Base-by-base conservation (phyloP, 805 yeast genomes). In the Alloascoidea africana region DNA sequence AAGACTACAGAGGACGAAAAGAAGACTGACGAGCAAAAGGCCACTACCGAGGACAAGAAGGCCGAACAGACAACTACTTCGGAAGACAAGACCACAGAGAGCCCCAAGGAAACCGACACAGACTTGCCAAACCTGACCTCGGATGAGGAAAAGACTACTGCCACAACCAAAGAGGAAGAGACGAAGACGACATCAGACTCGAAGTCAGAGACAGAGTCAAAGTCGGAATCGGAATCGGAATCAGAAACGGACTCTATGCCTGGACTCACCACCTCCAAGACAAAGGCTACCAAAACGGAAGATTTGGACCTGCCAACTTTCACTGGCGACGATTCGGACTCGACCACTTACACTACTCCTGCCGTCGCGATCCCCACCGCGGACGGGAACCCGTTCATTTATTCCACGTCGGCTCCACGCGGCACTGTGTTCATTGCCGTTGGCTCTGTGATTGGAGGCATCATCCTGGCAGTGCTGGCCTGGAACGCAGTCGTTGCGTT, bases 341-440 rank as follows among this genome's bases (percentile, higher is more conserved):
- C 13, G 13, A 8, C 30, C n/a, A 23, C 13, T 23, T 23, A 18
- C 14, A 18, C 71, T 15, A 62, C 71, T 5, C 76, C 77, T 2
- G 44, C 66, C 1, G 58, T 73, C 13, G 55, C 65, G 1, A 70
- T 75, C 8, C 94, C 94, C 0, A 59, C 76, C 1, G 63, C 70
- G 32, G 47, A 46, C 14, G 58, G 65, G 36, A 84, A 84, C 54
- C 94, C 94, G 6, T 75, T 67, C 48, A 62, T 84, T 14, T 56
- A 67, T 45, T 55, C 60, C 35, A 55, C 73, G 4, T 50, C 50
- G 15, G 62, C 65, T 35, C 83, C 86, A 1, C 65, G 70, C 35
- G 94, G 94, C 1, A 79, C 91, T 1, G 86, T 85, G 2, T 84
- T 83, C 56, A 84, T 85, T 37, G 79, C 82, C 0, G 79, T 83